Percentiles rank a stretch among this genome's conserved stretches.
Conservation (phyloP, 1,139 yeast species). For the Geotrichum aggregatum region DNA sequence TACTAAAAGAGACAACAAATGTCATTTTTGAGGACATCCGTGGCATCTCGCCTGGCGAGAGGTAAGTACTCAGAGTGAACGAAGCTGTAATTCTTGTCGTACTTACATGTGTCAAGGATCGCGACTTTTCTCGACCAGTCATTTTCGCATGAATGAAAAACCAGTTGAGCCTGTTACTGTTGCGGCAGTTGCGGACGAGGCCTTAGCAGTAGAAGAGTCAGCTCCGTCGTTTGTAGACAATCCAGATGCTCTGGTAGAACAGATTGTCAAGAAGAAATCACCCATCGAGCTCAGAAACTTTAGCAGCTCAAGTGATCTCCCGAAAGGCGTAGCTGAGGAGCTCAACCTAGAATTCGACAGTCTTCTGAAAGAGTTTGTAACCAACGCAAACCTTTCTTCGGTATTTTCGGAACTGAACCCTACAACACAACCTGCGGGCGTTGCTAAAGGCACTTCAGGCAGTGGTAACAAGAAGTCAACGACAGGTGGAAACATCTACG, state of each 20-base stretch:
- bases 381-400: constrained; percentile 30
- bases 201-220: not conserved
- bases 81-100: too few relatives aligned
- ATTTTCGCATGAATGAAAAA: constrained; percentile 4
- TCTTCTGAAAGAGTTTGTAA: constrained; percentile 34
- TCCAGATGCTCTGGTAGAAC: constrained; percentile 9
- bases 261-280: constrained; percentile 6
- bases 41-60: constrained; percentile 15
- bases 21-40: constrained; percentile 14
- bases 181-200: not conserved
- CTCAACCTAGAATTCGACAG: constrained; percentile 33
- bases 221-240: not conserved
- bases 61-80: too few relatives aligned
- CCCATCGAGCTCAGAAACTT: not conserved
- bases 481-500: constrained; percentile 7
- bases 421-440: constrained; percentile 14
- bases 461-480: not conserved
- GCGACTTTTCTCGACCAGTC: constrained; percentile 8
- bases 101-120: constrained; percentile 1
- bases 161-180: not conserved
- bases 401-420: constrained; percentile 25
- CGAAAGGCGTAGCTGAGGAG: constrained; percentile 17
- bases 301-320: not conserved
- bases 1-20: not conserved
- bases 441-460: not conserved